These are phyloP conservation scores for Baorangia bicolor DNA, from an alignment of 768 basidiomycete species.

Conservation along the genomic window DNA sequence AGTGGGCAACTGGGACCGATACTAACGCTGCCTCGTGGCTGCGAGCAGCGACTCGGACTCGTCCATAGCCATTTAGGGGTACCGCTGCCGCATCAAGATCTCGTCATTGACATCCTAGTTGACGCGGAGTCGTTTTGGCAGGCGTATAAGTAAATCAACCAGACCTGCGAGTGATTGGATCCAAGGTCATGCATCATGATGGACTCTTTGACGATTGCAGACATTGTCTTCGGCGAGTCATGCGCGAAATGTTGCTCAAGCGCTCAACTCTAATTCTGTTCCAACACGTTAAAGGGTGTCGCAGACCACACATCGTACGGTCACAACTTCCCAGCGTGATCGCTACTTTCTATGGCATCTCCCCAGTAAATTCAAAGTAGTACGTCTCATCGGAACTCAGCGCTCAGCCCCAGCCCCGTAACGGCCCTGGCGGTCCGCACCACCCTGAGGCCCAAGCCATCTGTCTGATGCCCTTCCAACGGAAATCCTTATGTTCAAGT, in stretches of 20 bases:
- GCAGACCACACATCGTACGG: neutral
- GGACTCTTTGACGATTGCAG: neutral
- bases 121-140: neutral
- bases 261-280: neutral
- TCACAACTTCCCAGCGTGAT: neutral
- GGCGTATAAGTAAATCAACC: neutral
- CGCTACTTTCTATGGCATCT: neutral
- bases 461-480: neutral
- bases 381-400: neutral
- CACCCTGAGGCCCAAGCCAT: neutral
- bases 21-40: neutral
- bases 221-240: neutral
- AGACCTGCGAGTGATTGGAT: too few relatives aligned
- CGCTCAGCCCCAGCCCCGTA: neutral
- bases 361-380: neutral
- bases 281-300: neutral
- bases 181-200: neutral
- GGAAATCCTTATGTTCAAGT: constrained; percentile 7
- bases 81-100: too few relatives aligned
- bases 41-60: too few relatives aligned
- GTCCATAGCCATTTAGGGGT: neutral
- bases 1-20: neutral
- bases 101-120: neutral
- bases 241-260: neutral
- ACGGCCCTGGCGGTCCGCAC: too few relatives aligned